Base-by-base conservation (phyloP, 805 yeast species). In the Wickerhamiella vanderwaltii region DNA sequence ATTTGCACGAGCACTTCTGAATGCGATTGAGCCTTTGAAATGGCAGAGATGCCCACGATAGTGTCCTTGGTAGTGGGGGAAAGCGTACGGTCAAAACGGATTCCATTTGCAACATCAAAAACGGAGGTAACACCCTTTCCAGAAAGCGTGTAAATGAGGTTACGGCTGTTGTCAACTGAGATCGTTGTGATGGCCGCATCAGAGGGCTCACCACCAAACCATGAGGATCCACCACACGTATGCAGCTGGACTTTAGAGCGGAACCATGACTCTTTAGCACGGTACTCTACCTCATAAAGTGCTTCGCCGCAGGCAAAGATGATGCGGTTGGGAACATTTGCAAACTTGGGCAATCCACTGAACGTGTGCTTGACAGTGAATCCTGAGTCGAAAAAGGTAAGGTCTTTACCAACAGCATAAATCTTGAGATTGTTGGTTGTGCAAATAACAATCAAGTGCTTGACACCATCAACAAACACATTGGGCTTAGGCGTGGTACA, bases 201-300 rank as follows among this genome's bases (percentile, higher is more conserved):
- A 7, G 19, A 7, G 19, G 6, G 6, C 75, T 72, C 15, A 60
- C 56, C 24, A 54, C 40, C 9, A 34, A 29, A 25, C 46, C 39
- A 15, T 39, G 46, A 12, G 46, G 55, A 59, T 37, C 62, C 51
- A 22, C 64, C 48, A n/a, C 24, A 33, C 0, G 36, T 22, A 47
- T 46, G 25, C 41, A 36, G 25, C 58, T 45, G 75, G 55, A 94
- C 82, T 52, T 78, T 81, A 54, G 82, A 79, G 48, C 77, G 75
- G 57, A 85, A 85, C 83, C 95, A 88, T 42, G 83, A 79, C 36
- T 85, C 91, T 19, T 80, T 72, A 49, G 78, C 80, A 5, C 87
- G 72, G 57, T 91, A 91, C 45, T 75, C 77, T 42, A 91, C 65
- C 55, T 84, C 88, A 95, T 95, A 91, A 32, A 91, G 68, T 51